These are phyloP conservation scores for Pythium monospermum DNA, from an alignment of 352 stramenopile species.

Conservation along the genomic window DNA sequence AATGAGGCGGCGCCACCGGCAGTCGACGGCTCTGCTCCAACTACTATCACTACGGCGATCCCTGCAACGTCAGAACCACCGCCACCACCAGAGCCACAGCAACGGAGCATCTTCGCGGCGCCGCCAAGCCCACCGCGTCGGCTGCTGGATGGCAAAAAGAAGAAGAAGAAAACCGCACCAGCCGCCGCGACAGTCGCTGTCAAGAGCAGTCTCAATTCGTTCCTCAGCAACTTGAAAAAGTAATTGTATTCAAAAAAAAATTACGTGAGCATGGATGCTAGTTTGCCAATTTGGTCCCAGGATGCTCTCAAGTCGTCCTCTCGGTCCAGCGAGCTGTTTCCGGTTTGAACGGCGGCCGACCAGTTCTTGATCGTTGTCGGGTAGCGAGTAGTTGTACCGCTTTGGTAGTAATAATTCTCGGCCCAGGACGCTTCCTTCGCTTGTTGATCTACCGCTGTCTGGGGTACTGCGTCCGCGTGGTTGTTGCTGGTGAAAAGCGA, in stretches of 20 bases:
- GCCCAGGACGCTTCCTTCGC: background rate
- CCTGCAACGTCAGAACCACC: too few relatives aligned
- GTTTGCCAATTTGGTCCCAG: constrained; percentile 18
- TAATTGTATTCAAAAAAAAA: constrained; percentile 7
- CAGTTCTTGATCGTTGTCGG: constrained; percentile 42
- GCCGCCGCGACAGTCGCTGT: constrained; percentile 34
- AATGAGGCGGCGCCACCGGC: background rate
- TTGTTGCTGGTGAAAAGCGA: too few relatives aligned
- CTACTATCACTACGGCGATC: too few relatives aligned
- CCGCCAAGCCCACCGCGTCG: constrained; percentile 58
- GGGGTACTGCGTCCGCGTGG: background rate
- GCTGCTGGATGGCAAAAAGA: constrained; percentile 60
- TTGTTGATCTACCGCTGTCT: background rate
- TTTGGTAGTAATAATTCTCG: background rate
- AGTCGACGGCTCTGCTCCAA: background rate
- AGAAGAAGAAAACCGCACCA: constrained; percentile 65
- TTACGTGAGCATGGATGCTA: constrained; percentile 18
- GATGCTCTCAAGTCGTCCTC: constrained; percentile 15
- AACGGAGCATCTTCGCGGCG: constrained; percentile 41
- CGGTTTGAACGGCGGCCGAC: too few relatives aligned
- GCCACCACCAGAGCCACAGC: constrained; percentile 1
- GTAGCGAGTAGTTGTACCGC: too few relatives aligned
- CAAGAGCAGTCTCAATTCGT: constrained; percentile 64
- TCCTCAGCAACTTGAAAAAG: constrained; percentile 43
- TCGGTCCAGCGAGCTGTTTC: background rate